A percentile compares a stretch with the other conserved stretches of the same genome.
phyloP scores from a whole-genome alignment of 192 early-diverging fungal species.

The Lobosporangium transversale region DNA sequence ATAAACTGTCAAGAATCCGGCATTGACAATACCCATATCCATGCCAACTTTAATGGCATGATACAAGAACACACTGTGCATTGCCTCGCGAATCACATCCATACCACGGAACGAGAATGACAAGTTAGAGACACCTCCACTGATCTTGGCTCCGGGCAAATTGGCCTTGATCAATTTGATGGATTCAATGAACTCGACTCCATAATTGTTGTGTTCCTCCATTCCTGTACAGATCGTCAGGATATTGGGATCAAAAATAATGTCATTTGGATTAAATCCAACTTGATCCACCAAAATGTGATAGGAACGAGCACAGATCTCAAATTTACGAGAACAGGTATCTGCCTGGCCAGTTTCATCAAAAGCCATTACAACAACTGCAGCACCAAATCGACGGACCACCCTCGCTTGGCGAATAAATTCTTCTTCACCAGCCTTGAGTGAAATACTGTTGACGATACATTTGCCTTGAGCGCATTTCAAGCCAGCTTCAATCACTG shows the following conservation, averaged over 20 bases:
- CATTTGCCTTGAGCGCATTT: constrained; percentile 98
- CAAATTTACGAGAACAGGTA: constrained; percentile 83
- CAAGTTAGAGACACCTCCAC: constrained; percentile 96
- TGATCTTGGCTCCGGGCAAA: constrained; percentile 91
- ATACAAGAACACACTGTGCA: constrained; percentile 94
- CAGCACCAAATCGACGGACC: constrained; percentile 91
- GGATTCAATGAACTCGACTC: constrained; percentile 91
- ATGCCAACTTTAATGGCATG: constrained; percentile 72
- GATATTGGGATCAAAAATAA: constrained; percentile 93
- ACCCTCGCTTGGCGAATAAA: constrained; percentile 92
- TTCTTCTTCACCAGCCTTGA: constrained; percentile 95
- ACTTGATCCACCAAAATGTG: constrained; percentile 85
- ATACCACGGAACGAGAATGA: constrained; percentile 98
- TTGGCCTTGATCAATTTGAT: constrained; percentile 78
- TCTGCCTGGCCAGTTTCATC: constrained; percentile 95
- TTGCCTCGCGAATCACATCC: constrained; percentile 90
- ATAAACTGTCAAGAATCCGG: constrained; percentile 95
- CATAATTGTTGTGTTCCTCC: constrained; percentile 98
- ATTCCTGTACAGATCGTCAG: constrained; percentile 96
- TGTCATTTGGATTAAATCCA: constrained; percentile 87
- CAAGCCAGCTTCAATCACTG: constrained; percentile 93
- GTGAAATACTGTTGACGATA: constrained; percentile 96
- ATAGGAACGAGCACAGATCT: constrained; percentile 92
- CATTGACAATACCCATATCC: constrained; percentile 99
- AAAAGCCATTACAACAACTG: constrained; percentile 97